Evolutionary conservation across 148 eudicot species (phyloP).

Genomic region (Euryodendron excelsum): DNA sequence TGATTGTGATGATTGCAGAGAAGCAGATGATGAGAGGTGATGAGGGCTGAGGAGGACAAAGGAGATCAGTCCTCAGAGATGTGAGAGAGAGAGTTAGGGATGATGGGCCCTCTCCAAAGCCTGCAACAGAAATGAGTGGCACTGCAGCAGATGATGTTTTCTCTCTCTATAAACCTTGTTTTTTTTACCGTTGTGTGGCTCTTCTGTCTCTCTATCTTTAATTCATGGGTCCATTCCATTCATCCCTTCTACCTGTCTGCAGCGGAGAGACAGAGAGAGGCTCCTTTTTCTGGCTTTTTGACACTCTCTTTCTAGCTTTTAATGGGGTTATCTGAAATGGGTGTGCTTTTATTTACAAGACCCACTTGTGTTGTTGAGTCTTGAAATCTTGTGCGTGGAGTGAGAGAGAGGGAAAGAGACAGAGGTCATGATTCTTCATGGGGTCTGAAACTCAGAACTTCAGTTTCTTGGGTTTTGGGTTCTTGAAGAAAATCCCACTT

Average conservation of each 20-base stretch:
- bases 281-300: constrained; percentile 30
- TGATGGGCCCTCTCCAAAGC: constrained; percentile 42
- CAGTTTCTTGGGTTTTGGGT: constrained; percentile 46
- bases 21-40: constrained; percentile 17
- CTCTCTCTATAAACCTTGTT: constrained; percentile 11
- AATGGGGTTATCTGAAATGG: constrained; percentile 29
- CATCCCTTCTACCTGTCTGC: constrained; percentile 18
- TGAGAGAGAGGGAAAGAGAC: constrained; percentile 7
- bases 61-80: constrained; percentile 6
- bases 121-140: constrained; percentile 72
- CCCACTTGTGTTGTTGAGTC: constrained; percentile 30
- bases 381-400: constrained; percentile 20
- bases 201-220: constrained; percentile 20
- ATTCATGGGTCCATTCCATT: constrained; percentile 30
- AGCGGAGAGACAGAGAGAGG: constrained; percentile 18
- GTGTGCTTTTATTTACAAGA: constrained; percentile 27
- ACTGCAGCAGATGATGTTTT: constrained; percentile 45
- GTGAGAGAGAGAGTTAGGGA: constrained; percentile 14
- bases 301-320: constrained; percentile 23
- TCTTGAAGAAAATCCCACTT: constrained; percentile 37
- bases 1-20: constrained; percentile 48
- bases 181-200: constrained; percentile 26
- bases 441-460: constrained; percentile 24
- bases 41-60: constrained; percentile 19
- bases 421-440: constrained; percentile 26